Base-by-base conservation (phyloP, 1,139 yeast species). In the Schwanniomyces etchellsii region DNA sequence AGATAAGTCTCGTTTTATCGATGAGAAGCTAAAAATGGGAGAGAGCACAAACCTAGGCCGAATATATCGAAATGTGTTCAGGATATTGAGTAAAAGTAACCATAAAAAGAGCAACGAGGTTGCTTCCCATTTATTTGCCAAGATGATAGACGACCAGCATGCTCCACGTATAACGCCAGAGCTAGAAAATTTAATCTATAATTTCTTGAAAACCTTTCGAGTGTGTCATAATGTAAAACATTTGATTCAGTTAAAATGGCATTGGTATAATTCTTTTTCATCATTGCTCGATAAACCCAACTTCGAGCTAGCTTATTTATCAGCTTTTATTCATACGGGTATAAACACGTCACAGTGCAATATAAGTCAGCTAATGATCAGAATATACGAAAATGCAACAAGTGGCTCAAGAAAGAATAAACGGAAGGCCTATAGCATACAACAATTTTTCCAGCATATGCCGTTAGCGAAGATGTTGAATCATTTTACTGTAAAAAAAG, bases 331-430 rank as follows among this genome's bases (percentile, higher is more conserved):
- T 21, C 40, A 47, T 22, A 41, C 51, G 0, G 44, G 57, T 13
- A 27, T 59, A 4, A 55, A 56, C 26, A 36, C 54, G 2, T 41
- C 40, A 11, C 64, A 60, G 33, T 36, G 40, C 13, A 40, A 47
- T 14, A 28, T 39, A 18, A 7, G 9, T 18, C 7, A 18, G n/a
- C 7, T 18, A n/a, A 18, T 18, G n/a, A n/a, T 7, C 7, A 7
- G n/a, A 18, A 18, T 18, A 7, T 18, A 29, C 24, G 26, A 32
- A 3, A 27, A 30, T 16, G 21, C 34, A 21, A 27, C 32, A 6
- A 24, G 11, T n/a, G 14, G 14, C 7, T 21, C 20, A 9, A 12
- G 10, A 3, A 13, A 14, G 5, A 26, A 20, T n/a, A 26, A 24
- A 6, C 16, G 27, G 14, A 17, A 33, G 21, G 21, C 20, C 11